Evolutionary conservation across 2,329 filamentous ascomycete genomes (phyloP).

Genomic region (Neofusicoccum cordaticola): DNA sequence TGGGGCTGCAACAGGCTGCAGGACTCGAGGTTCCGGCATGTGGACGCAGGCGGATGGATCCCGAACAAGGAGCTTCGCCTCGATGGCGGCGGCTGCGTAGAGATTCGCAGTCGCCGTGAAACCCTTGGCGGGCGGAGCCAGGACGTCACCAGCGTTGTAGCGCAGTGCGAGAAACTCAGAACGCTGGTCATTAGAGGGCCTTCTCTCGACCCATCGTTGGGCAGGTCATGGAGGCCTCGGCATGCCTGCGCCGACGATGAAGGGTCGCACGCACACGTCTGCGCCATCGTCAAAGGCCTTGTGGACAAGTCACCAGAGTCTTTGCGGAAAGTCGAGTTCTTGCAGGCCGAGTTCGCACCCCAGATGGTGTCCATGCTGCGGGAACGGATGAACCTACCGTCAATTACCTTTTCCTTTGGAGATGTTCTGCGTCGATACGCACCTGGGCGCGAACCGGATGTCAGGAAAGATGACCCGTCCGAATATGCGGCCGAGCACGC

Average conservation of each 20-base stretch:
- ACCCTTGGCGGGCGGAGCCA: neutral
- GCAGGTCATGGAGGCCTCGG: neutral
- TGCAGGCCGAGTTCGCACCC: slow-evolving; percentile 3
- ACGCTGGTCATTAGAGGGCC: slow-evolving; percentile 5
- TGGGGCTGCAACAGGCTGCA: slow-evolving; percentile 13
- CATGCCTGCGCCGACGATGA: neutral
- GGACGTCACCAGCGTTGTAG: neutral
- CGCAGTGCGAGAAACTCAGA: neutral
- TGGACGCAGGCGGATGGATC: neutral
- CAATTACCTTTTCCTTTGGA: neutral
- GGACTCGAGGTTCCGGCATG: neutral
- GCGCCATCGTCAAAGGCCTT: neutral
- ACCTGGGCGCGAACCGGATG: slow-evolving; percentile 18
- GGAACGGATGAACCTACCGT: neutral
- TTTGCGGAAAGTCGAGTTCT: neutral
- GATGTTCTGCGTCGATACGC: neutral
- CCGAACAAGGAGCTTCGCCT: too few species aligned
- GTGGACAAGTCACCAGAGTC: neutral
- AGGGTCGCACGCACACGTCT: slow-evolving; percentile 10
- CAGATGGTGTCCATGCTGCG: neutral
- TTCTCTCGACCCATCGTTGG: neutral
- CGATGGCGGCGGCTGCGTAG: neutral
- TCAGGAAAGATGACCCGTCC: neutral
- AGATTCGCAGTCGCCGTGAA: neutral
- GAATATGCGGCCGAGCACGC: neutral